Conservation (phyloP, 1,284 basidiomycete genomes). For the Malassezia dermatis region DNA sequence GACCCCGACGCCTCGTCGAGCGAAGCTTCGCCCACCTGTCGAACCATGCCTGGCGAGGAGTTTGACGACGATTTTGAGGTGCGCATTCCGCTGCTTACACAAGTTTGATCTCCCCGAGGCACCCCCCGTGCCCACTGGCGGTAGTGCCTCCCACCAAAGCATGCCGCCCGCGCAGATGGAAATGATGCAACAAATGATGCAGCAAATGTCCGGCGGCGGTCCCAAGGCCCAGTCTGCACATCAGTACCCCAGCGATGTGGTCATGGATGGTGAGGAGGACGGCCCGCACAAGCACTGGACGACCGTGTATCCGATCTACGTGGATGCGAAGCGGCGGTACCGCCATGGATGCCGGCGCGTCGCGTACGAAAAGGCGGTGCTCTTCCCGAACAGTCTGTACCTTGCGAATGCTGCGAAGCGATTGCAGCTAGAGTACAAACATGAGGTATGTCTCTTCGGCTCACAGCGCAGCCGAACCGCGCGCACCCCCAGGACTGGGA, state of each 20-base stretch:
- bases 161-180: conserved; percentile 29
- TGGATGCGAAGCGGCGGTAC: conserved; percentile 84
- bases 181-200: conserved; percentile 40
- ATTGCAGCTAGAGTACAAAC: conserved; percentile 67
- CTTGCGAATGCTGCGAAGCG: conserved; percentile 72
- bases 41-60: conserved; percentile 22
- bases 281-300: conserved; percentile 62
- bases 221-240: conserved; percentile 17
- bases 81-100: conserved; percentile 5
- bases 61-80: conserved; percentile 48
- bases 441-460: conserved; percentile 57
- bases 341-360: conserved; percentile 72
- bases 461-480: conserved; percentile 54
- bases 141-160: conserved; percentile 1
- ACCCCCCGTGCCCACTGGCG: conserved; percentile 11
- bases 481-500: conserved; percentile 90
- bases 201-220: conserved; percentile 25
- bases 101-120: conserved; percentile 21
- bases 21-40: background rate
- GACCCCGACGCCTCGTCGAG: background rate
- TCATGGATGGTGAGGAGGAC: conserved; percentile 9
- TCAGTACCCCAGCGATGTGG: conserved; percentile 13
- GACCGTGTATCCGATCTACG: conserved; percentile 88
- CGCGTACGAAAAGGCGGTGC: conserved; percentile 65
- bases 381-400: conserved; percentile 86